A percentile compares a stretch with the other conserved stretches of the same genome.
These are phyloP conservation scores for Penicillium angulare DNA, from an alignment of 495 filamentous ascomycete species.

Conservation along the genomic window DNA sequence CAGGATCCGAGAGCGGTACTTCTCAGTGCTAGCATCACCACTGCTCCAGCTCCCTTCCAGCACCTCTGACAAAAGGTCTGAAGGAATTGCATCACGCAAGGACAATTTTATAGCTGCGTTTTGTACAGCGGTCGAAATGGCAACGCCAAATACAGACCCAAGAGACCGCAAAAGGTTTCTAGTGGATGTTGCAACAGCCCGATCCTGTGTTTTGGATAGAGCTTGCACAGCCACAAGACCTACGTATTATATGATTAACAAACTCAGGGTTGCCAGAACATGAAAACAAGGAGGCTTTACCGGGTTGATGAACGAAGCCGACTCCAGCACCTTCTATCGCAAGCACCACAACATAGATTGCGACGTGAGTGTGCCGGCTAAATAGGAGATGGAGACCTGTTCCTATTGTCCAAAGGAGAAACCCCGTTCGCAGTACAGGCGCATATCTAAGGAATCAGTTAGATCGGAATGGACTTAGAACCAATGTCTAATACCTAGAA, in stretches of 20 bases:
- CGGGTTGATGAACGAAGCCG: slow-evolving; percentile 55
- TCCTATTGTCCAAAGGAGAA: slow-evolving; percentile 25
- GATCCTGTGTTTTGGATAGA: slow-evolving; percentile 49
- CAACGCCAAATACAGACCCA: slow-evolving; percentile 54
- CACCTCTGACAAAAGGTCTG: slow-evolving; percentile 13
- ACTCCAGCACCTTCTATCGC: slow-evolving; percentile 50
- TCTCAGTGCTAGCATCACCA: slow-evolving; percentile 6
- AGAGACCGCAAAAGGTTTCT: slow-evolving; percentile 57
- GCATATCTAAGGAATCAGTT: slow-evolving; percentile 2
- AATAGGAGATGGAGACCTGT: slow-evolving; percentile 49
- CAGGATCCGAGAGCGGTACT: slow-evolving; percentile 32
- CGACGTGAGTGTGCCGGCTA: slow-evolving; percentile 36
- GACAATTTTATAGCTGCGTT: slow-evolving; percentile 41
- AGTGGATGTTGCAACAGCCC: slow-evolving; percentile 56
- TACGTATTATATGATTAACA: neutral
- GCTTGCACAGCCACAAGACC: slow-evolving; percentile 58
- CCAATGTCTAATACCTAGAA: slow-evolving; percentile 37
- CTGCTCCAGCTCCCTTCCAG: neutral
- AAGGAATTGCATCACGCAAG: slow-evolving; percentile 25
- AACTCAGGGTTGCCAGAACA: neutral
- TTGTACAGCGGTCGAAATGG: slow-evolving; percentile 51
- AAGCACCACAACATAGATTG: slow-evolving; percentile 47
- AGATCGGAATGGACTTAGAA: slow-evolving; percentile 43
- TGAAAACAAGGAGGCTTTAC: neutral
- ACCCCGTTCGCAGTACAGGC: slow-evolving; percentile 1